Evolutionary conservation across 768 basidiomycete species (phyloP).

Genomic region (Mycena filopes): DNA sequence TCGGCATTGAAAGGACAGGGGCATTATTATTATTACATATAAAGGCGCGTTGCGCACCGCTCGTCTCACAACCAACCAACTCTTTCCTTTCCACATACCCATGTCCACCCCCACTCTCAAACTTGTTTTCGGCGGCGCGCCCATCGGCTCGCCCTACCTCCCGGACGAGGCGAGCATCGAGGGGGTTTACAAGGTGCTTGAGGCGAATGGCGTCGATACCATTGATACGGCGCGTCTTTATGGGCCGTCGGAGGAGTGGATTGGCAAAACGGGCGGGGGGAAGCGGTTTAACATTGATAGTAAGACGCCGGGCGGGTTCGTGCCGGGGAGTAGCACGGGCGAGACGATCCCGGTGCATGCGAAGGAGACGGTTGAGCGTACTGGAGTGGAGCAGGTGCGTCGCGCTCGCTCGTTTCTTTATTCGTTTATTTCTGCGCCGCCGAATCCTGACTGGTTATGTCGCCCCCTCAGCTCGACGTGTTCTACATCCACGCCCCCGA

Average conservation of each 20-base stretch:
- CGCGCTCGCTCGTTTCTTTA: too few species aligned
- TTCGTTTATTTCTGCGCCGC: background rate
- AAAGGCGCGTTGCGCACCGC: too few species aligned
- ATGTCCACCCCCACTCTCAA: too few species aligned
- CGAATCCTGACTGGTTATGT: background rate
- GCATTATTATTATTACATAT: too few species aligned
- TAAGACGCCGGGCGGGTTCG: constrained; percentile 2
- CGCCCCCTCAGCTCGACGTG: background rate
- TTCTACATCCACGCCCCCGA: too few species aligned
- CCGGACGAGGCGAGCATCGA: constrained; percentile 5
- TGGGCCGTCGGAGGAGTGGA: background rate
- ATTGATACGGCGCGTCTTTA: background rate
- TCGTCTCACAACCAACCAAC: too few species aligned
- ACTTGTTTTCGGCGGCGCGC: background rate
- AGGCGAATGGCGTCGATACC: background rate
- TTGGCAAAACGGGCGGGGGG: background rate
- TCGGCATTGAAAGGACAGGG: too few species aligned
- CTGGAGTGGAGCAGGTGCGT: background rate
- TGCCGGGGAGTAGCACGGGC: background rate
- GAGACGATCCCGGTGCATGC: background rate
- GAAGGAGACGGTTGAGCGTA: background rate
- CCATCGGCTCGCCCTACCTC: background rate
- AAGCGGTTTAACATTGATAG: constrained; percentile 1
- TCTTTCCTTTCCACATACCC: too few species aligned
- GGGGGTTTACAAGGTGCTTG: background rate